A percentile compares a stretch with the other conserved stretches of the same genome.
phyloP scores from a whole-genome alignment of 2,329 filamentous ascomycete species.

The Pezicula rhizophila region DNA sequence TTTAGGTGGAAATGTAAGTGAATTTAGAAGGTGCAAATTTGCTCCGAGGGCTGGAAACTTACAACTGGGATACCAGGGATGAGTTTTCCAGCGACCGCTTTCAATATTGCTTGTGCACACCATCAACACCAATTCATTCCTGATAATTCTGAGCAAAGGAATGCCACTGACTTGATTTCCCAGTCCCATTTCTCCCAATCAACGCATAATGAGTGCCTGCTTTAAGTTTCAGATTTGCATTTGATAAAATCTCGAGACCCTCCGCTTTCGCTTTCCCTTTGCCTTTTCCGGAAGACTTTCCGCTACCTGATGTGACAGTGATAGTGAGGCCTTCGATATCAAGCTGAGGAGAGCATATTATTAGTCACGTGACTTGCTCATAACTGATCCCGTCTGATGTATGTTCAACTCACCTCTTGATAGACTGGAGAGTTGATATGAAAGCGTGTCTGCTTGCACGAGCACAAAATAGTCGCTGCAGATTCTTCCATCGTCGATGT shows the following conservation, averaged over 20 bases:
- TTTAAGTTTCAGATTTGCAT: constrained; percentile 67
- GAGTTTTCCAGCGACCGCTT: constrained; percentile 70
- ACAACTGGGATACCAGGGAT: constrained; percentile 69
- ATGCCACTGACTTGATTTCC: constrained; percentile 63
- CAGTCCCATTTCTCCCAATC: constrained; percentile 73
- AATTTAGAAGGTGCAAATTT: too few species aligned
- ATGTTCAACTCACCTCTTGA: constrained; percentile 19
- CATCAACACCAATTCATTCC: background rate
- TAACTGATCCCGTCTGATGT: background rate
- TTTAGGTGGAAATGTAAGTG: too few species aligned
- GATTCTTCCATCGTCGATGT: constrained; percentile 10
- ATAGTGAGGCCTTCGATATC: constrained; percentile 71
- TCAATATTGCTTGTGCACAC: constrained; percentile 47
- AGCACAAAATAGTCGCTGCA: constrained; percentile 21
- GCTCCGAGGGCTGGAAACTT: too few species aligned
- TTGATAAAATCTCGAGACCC: constrained; percentile 61
- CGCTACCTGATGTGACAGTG: constrained; percentile 44
- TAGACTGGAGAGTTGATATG: constrained; percentile 26
- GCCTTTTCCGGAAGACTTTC: constrained; percentile 31
- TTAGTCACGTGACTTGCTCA: background rate
- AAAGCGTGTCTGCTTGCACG: constrained; percentile 28
- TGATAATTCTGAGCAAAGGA: background rate
- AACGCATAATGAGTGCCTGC: constrained; percentile 71
- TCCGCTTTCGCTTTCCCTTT: constrained; percentile 46
- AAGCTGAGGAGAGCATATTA: constrained; percentile 33